Evolutionary conservation across 257 asterid genomes (phyloP).

Genomic region (Petunia axillaris): DNA sequence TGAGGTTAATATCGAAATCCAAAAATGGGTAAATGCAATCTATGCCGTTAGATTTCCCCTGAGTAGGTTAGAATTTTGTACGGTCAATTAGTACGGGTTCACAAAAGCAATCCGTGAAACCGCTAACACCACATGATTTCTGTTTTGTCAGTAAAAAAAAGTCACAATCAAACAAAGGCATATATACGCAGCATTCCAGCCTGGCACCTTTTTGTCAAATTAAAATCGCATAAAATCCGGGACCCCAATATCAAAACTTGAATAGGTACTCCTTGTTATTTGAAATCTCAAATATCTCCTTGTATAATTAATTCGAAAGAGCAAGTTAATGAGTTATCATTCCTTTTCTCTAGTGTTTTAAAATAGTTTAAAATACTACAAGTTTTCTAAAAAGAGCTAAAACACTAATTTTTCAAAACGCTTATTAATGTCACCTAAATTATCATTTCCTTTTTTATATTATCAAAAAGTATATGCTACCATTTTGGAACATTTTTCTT

Average conservation of each 20-base stretch:
- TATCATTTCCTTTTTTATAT: neutral
- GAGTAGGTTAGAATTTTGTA: neutral
- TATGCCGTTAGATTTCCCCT: neutral
- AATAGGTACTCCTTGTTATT: neutral
- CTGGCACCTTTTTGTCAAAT: slow-evolving; percentile 32
- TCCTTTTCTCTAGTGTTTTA: no score
- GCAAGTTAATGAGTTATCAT: no score
- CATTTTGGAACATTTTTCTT: no score
- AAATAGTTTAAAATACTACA: no score
- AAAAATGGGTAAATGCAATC: neutral
- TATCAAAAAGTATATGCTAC: neutral
- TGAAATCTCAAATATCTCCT: neutral
- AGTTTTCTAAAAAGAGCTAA: no score
- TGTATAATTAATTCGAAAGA: neutral
- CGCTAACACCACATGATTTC: slow-evolving; percentile 19
- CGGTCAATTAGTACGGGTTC: neutral
- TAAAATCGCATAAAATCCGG: slow-evolving; percentile 19
- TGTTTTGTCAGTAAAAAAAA: slow-evolving; percentile 1
- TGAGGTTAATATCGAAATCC: neutral
- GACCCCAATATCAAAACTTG: slow-evolving; percentile 15
- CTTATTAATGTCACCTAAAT: neutral
- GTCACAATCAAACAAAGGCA: neutral
- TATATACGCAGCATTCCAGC: slow-evolving; percentile 41
- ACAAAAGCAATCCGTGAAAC: slow-evolving; percentile 30
- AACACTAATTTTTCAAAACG: no score